Evolutionary conservation across 2,329 filamentous ascomycete species (phyloP).

Genomic region (Aspergillus sp.): DNA sequence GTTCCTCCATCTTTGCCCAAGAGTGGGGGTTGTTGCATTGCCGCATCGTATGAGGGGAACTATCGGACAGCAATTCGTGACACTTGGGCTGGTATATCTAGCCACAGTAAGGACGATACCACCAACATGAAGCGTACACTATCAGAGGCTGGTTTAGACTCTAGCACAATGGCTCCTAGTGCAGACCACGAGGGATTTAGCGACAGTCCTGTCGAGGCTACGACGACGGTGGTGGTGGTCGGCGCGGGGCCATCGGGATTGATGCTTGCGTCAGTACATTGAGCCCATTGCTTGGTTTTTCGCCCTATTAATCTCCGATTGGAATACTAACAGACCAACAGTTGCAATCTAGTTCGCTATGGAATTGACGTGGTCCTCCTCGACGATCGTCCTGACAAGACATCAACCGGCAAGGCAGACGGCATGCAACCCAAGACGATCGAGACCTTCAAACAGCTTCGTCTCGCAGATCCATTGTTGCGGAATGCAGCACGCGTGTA

Average conservation of each 20-base stretch:
- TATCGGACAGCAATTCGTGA: not conserved
- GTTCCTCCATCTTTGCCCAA: conserved; percentile 3
- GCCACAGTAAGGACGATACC: not conserved
- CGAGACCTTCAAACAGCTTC: conserved; percentile 72
- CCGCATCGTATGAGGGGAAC: not conserved
- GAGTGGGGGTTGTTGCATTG: conserved; percentile 2
- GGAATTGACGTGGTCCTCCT: conserved; percentile 66
- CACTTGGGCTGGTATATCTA: not conserved
- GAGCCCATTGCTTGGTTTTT: not conserved
- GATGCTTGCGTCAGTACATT: conserved; percentile 44
- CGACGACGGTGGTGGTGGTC: conserved; percentile 35
- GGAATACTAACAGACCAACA: conserved; percentile 22
- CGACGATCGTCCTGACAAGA: conserved; percentile 68
- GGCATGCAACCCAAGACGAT: conserved; percentile 76
- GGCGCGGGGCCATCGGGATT: conserved; percentile 47
- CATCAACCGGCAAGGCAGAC: conserved; percentile 67
- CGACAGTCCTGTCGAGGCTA: conserved; percentile 13
- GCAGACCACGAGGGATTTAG: conserved; percentile 27
- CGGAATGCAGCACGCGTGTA: conserved; percentile 68
- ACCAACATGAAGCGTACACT: not conserved
- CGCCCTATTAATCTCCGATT: not conserved
- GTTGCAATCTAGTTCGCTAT: conserved; percentile 60
- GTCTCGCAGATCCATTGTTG: conserved; percentile 67
- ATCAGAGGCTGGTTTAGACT: not conserved
- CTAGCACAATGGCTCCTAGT: conserved; percentile 26